phyloP scores from a whole-genome alignment of 2,329 filamentous ascomycete species.

The Ophiostoma sp. region DNA sequence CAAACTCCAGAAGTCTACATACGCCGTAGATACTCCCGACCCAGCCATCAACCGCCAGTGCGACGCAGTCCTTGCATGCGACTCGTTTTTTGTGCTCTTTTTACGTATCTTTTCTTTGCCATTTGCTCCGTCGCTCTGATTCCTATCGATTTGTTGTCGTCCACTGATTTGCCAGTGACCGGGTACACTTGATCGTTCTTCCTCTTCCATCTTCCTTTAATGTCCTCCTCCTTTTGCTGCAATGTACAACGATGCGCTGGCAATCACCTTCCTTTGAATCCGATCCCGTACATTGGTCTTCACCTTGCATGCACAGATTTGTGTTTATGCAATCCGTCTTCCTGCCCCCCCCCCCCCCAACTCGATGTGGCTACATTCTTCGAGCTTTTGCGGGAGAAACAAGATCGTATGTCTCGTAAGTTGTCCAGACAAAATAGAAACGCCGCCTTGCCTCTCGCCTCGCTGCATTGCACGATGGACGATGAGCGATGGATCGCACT shows the following conservation, averaged over 20 bases:
- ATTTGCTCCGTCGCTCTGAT: not conserved
- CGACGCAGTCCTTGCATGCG: conserved; percentile 2
- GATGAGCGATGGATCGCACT: conserved; percentile 6
- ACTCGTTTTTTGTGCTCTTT: not conserved
- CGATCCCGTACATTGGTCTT: conserved; percentile 3
- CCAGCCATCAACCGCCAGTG: not conserved
- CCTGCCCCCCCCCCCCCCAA: not conserved
- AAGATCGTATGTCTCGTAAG: not conserved
- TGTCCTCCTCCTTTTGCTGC: not conserved
- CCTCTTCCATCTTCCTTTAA: not conserved
- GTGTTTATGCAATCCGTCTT: not conserved
- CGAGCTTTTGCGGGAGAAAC: not conserved
- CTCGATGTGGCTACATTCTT: not conserved
- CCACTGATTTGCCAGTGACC: conserved; percentile 2
- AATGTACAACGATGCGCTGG: not conserved
- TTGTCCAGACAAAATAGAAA: not conserved
- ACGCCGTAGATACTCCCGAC: not conserved
- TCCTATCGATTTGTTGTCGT: not conserved
- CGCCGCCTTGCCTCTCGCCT: not conserved
- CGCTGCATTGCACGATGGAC: not conserved
- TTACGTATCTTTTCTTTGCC: not conserved
- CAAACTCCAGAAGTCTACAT: not conserved
- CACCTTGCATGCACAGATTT: conserved; percentile 2
- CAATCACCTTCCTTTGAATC: conserved; percentile 6
- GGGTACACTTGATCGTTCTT: not conserved